phyloP scores from a whole-genome alignment of 169 alveolate genomes.

The Eimeria necatrix region DNA sequence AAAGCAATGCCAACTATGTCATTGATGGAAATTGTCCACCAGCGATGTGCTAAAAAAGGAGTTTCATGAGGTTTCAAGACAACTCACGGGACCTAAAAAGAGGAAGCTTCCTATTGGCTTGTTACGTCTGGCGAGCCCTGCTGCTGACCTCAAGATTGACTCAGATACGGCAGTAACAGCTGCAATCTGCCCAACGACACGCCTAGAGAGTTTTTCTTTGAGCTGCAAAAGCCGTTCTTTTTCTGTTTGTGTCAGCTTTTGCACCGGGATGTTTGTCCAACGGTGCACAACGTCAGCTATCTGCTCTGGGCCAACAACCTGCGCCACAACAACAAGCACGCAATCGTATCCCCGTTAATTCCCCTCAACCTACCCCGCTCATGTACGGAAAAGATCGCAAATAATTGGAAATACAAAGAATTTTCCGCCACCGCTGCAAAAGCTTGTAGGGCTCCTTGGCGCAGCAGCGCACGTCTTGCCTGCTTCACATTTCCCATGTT shows the following conservation, averaged over 20 bases:
- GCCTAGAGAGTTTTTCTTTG: conserved; percentile 79
- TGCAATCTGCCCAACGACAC: conserved; percentile 76
- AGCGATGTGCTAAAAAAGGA: too few species aligned
- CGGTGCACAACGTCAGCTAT: conserved; percentile 89
- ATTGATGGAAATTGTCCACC: too few species aligned
- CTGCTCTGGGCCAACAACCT: conserved; percentile 91
- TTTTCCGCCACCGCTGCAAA: too few species aligned
- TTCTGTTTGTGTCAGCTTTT: conserved; percentile 91
- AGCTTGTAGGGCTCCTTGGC: too few species aligned
- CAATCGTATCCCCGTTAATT: too few species aligned
- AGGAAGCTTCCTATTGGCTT: conserved; percentile 91
- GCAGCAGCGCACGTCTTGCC: too few species aligned
- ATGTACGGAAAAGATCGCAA: too few species aligned
- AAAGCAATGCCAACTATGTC: too few species aligned
- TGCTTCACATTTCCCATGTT: too few species aligned
- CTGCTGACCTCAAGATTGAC: conserved; percentile 91
- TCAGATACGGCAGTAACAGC: conserved; percentile 62
- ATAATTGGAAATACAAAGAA: too few species aligned
- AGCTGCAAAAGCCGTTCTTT: conserved; percentile 80
- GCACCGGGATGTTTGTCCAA: conserved; percentile 94
- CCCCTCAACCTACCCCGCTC: too few species aligned
- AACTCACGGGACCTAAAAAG: conserved; percentile 93
- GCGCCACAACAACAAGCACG: conserved; percentile 44
- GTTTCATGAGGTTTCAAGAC: too few species aligned
- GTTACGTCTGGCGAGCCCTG: conserved; percentile 91